Conservation (phyloP, 2,329 filamentous ascomycete genomes). For the Raffaelea albimanens region DNA sequence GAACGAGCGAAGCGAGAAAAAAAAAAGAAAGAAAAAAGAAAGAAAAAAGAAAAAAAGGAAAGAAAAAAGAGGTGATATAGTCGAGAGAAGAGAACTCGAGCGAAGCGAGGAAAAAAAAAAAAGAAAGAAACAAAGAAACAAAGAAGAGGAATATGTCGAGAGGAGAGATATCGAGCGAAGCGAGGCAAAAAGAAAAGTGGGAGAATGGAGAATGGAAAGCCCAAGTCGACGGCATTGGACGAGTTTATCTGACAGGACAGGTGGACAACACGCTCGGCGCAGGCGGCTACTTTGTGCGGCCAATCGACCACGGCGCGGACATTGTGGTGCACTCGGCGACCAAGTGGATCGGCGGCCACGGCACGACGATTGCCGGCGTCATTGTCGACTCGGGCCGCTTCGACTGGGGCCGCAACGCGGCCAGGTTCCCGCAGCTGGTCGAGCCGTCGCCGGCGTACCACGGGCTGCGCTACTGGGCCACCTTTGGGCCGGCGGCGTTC, state of each 20-base stretch:
- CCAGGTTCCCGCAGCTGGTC: slow-evolving; percentile 83
- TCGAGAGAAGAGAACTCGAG: too few species aligned
- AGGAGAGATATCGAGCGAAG: too few species aligned
- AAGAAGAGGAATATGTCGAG: too few species aligned
- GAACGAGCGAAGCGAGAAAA: background rate
- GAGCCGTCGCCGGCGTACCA: slow-evolving; percentile 85
- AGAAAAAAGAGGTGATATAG: too few species aligned
- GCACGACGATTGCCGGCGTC: slow-evolving; percentile 79
- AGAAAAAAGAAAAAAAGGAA: too few species aligned
- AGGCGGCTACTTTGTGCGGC: slow-evolving; percentile 76
- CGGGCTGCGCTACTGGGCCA: slow-evolving; percentile 87
- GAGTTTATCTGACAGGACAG: too few species aligned
- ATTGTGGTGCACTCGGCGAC: slow-evolving; percentile 91
- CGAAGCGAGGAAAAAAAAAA: too few species aligned
- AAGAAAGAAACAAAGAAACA: too few species aligned
- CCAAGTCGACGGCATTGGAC: too few species aligned
- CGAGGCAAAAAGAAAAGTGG: too few species aligned
- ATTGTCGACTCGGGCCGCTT: slow-evolving; percentile 84
- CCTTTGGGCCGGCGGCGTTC: slow-evolving; percentile 74
- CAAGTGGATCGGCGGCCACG: slow-evolving; percentile 94
- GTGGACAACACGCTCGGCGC: slow-evolving; percentile 94
- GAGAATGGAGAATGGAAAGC: too few species aligned
- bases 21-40: too few species aligned
- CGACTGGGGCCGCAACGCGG: slow-evolving; percentile 76
- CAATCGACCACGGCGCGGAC: slow-evolving; percentile 82